Percentiles rank a stretch among this genome's conserved stretches.
phyloP scores from a whole-genome alignment of 495 filamentous ascomycete species.

The Emericellopsis terricola region DNA sequence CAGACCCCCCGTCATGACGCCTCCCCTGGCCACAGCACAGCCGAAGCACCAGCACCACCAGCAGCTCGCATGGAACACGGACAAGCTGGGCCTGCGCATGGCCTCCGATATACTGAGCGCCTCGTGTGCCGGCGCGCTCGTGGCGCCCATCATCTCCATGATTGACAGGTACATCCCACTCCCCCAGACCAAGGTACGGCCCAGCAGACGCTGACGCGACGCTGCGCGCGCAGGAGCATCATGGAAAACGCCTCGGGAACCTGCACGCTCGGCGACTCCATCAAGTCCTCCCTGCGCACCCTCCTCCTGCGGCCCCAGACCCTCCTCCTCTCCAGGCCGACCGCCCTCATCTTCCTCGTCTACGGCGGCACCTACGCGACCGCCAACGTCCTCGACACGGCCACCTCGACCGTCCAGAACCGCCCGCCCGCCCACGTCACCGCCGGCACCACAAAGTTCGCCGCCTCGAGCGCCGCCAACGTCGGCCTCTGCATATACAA shows the following conservation, averaged over 20 bases:
- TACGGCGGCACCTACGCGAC: constrained; percentile 87
- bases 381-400: constrained; percentile 76
- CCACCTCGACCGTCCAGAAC: constrained; percentile 43
- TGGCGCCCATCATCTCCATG: constrained; percentile 76
- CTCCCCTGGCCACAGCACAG: too few species aligned
- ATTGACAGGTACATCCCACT: constrained; percentile 59
- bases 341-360: constrained; percentile 70
- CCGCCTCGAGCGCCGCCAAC: constrained; percentile 67
- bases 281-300: constrained; percentile 41
- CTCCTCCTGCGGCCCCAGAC: constrained; percentile 49
- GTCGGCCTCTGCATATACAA: constrained; percentile 87
- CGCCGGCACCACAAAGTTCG: constrained; percentile 63
- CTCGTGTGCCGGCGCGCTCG: constrained; percentile 55
- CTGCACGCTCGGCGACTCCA: constrained; percentile 46
- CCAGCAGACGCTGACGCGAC: too few species aligned
- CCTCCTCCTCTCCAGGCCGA: constrained; percentile 64
- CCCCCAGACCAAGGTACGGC: neutral
- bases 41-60: too few species aligned
- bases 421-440: constrained; percentile 40
- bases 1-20: too few species aligned
- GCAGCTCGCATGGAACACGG: too few species aligned
- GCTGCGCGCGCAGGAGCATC: constrained; percentile 78
- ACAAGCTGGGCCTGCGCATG: constrained; percentile 46
- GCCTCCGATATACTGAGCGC: constrained; percentile 60
- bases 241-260: constrained; percentile 89